Base-by-base conservation (phyloP, 192 early-diverging fungal genomes). In the Coemansia sp. region DNA sequence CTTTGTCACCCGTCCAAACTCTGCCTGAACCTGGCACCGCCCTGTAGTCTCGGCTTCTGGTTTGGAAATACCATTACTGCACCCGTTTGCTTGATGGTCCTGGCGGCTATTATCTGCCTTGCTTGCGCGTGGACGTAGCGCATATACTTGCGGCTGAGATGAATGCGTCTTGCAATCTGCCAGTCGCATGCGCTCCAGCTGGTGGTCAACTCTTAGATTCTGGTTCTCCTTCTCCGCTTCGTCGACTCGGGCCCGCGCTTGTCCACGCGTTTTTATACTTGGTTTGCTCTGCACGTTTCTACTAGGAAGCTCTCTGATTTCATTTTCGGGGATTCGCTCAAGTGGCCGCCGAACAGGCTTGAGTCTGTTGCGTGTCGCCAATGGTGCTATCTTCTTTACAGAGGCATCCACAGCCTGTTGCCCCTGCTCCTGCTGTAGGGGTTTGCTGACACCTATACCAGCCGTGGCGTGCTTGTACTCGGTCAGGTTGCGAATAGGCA, bases 1-100 rank as follows among this genome's bases (percentile, higher is more conserved):
- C 56, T 67, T 80, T 31, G 71, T 71, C 24, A 73, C 67, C 22
- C 62, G 71, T 25, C 71, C 77, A 41, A 73, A 65, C 44, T 80
- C 77, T 18, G 77, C 71, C 26, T 68, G 56, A 18, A 72, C 69
- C 41, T 58, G 62, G 41, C 51, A 60, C 34, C 50, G 38, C 19
- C 19, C 49, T 19, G 63, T 47, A 28, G 51, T n/a, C 52, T 22
- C 25, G 16, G 53, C 53, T 49, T 56, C 56, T 59, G 26, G 19
- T 60, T 49, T 44, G 14, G 25, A 27, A 26, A 28, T 19, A 21
- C 5, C 14, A 44, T 44, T 44, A 44, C 38, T 44, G 38, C 12
- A 14, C 14, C 14, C 38, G 14, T 44, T 44, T 44, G 1, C 38
- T 44, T 44, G 38, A 16, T 44, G 38, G 16, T 4, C 3, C 14